Evolutionary conservation across 306 rosid species (phyloP), one percentile per base, ranked within the genome.

Genomic region (Senna tora): DNA sequence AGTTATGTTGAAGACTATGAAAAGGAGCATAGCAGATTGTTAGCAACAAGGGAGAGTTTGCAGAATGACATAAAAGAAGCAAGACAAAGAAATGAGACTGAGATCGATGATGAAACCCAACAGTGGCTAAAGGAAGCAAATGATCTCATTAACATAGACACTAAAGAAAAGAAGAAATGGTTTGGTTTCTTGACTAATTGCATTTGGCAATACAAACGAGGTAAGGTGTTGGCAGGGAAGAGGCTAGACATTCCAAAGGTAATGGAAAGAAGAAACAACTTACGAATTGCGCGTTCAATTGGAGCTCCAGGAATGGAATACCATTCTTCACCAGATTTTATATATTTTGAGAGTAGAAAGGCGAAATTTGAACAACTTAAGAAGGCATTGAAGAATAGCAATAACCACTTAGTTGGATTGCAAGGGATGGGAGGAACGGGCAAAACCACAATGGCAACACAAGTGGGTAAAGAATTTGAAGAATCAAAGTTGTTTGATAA

Each of bases 401-500:
- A 5, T 2, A 20, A 4, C 8, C 1, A 0, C 13, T 34, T 51
- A 36, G 67, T 75, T 56, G 80, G 80, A 47, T n/a, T n/a, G n/a
- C n/a, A n/a, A n/a, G n/a, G n/a, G n/a, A n/a, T n/a, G n/a, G n/a
- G n/a, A n/a, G n/a, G 74, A 6, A 7, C 55, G 0, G 74, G 74
- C 14, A 76, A 69, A 14, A 76, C 57, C n/a, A 69, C 49, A 2
- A 47, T 76, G 75, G 80, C 33, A 28, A 47, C 17, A 69, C 39
- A 32, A 39, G 71, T 59, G 0, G 75, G 71, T 0, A 41, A 38
- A 22, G 2, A 69, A 25, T 56, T 61, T 5, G 61, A 76, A 53
- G 21, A 69, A n/a, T n/a, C n/a, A n/a, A n/a, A n/a, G n/a, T n/a
- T n/a, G n/a, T n/a, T n/a, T n/a, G n/a, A n/a, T n/a, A n/a, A n/a